These are phyloP conservation scores for Pseudogymnoascus sp. DNA, from an alignment of 2,329 filamentous ascomycete genomes.

Conservation along the genomic window DNA sequence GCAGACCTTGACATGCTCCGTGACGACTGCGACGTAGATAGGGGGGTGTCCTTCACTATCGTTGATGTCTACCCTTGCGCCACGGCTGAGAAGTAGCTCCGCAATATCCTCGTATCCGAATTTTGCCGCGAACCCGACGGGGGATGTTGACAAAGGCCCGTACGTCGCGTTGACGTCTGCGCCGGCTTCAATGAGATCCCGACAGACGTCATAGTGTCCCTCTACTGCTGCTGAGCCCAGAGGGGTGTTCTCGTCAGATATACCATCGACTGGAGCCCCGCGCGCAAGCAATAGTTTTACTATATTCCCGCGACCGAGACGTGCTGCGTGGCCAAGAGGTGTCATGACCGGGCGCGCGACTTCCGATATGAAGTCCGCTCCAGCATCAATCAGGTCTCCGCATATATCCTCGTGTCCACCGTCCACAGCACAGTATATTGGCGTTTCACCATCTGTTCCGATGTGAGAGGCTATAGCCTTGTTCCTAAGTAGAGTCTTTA, in stretches of 20 bases:
- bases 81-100: neutral
- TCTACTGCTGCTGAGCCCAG: neutral
- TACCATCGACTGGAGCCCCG: neutral
- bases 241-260: neutral
- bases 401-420: neutral
- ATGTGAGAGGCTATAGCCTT: conserved; percentile 2
- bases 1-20: neutral
- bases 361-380: neutral
- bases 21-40: neutral
- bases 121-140: neutral
- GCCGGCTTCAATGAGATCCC: neutral
- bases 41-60: neutral
- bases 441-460: neutral
- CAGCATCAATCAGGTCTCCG: neutral
- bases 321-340: neutral
- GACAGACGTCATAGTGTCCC: neutral
- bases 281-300: neutral
- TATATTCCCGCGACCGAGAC: neutral
- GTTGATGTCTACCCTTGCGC: neutral
- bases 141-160: neutral
- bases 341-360: neutral
- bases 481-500: conserved; percentile 8
- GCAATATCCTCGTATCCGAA: neutral
- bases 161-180: neutral
- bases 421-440: neutral